These are phyloP conservation scores for Rhododendron ovatum DNA, from an alignment of 148 eudicot species.

Conservation along the genomic window DNA sequence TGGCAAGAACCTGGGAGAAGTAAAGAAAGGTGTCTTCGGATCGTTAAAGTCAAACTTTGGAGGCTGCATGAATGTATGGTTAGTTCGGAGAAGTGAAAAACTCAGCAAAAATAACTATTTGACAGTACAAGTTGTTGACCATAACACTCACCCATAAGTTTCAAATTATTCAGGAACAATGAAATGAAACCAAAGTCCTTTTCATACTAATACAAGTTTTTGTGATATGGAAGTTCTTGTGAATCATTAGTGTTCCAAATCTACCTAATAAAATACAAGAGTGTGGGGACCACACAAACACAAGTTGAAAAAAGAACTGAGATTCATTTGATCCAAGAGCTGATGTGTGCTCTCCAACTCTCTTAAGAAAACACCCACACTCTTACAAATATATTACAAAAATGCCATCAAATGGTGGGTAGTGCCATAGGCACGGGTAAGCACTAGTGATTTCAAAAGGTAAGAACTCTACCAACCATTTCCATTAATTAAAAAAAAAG, in stretches of 20 bases:
- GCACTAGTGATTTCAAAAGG: too few relatives aligned
- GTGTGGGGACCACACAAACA: too few relatives aligned
- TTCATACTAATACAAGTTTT: too few relatives aligned
- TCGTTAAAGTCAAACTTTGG: constrained; percentile 82
- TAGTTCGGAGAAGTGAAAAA: not conserved
- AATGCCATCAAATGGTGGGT: too few relatives aligned
- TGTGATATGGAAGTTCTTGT: not conserved
- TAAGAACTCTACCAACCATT: not conserved
- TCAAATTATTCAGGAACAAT: not conserved
- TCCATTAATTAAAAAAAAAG: not conserved
- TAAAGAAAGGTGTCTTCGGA: constrained; percentile 86
- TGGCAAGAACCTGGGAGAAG: constrained; percentile 87
- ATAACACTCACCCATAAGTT: not conserved
- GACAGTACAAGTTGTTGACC: not conserved
- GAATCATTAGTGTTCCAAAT: not conserved
- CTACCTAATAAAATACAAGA: too few relatives aligned
- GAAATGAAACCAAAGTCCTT: not conserved
- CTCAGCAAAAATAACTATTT: not conserved
- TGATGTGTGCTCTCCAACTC: too few relatives aligned
- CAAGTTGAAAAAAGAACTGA: too few relatives aligned
- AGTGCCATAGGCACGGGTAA: too few relatives aligned
- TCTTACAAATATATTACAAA: too few relatives aligned
- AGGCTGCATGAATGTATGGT: constrained; percentile 36
- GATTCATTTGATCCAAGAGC: too few relatives aligned
- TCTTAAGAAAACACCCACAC: too few relatives aligned